Percentiles rank a stretch among this genome's conserved stretches.
Conservation (phyloP, 805 yeast species). For the Suhomyces vadensis region DNA sequence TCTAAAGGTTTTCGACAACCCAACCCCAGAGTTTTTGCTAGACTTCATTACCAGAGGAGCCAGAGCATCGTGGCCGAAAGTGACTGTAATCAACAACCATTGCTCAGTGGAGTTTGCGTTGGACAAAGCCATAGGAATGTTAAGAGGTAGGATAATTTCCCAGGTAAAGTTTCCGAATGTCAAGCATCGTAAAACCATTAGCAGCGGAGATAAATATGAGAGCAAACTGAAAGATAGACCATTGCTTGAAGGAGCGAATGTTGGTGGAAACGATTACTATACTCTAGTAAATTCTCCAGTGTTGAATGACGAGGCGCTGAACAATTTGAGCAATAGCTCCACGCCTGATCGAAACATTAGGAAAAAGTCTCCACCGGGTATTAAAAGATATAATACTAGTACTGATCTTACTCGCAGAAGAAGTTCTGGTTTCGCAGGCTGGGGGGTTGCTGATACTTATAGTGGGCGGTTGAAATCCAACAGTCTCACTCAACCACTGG, state of each 20-base stretch:
- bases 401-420: constrained; percentile 5
- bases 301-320: constrained; percentile 11
- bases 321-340: constrained; percentile 7
- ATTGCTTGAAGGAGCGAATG: background rate
- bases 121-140: constrained; percentile 70
- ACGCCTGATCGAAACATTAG: background rate
- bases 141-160: constrained; percentile 61
- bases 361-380: constrained; percentile 18
- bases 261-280: constrained; percentile 9
- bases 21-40: constrained; percentile 71
- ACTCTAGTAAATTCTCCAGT: constrained; percentile 27
- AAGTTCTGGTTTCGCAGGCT: background rate
- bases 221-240: background rate
- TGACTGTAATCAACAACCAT: constrained; percentile 82
- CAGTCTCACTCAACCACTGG: constrained; percentile 4
- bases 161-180: constrained; percentile 16
- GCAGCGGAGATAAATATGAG: constrained; percentile 1
- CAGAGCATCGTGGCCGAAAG: constrained; percentile 89
- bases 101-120: constrained; percentile 87
- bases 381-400: constrained; percentile 27
- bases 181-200: constrained; percentile 6
- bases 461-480: too few relatives aligned
- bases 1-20: constrained; percentile 69
- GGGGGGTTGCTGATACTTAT: background rate
- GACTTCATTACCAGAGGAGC: constrained; percentile 81